Percentiles rank a stretch among this genome's conserved stretches.
phyloP scores from a whole-genome alignment of 805 yeast genomes.

The Cyberlindnera mrakii region DNA sequence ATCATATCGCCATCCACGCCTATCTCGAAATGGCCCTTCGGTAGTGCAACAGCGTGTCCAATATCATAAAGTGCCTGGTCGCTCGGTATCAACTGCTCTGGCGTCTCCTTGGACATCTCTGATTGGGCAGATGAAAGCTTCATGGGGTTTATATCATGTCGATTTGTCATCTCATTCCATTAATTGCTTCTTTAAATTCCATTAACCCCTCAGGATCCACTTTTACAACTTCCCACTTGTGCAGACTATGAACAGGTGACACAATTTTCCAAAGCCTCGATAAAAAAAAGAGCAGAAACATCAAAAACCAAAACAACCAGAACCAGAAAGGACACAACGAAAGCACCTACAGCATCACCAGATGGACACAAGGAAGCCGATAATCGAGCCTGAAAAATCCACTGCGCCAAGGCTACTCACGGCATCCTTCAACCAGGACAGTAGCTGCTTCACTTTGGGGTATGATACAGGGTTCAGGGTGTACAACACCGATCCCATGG shows the following conservation, averaged over 20 bases:
- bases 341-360: neutral
- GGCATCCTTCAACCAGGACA: slow-evolving; percentile 73
- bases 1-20: slow-evolving; percentile 21
- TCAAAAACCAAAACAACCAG: neutral
- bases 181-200: too few relatives aligned
- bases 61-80: slow-evolving; percentile 11
- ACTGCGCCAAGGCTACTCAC: slow-evolving; percentile 13
- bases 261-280: too few relatives aligned
- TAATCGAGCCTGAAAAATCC: slow-evolving; percentile 8
- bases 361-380: slow-evolving; percentile 22
- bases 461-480: slow-evolving; percentile 79
- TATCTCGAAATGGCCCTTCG: slow-evolving; percentile 9
- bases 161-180: too few relatives aligned
- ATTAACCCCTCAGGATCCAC: too few relatives aligned
- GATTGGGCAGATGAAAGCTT: too few relatives aligned
- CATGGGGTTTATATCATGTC: too few relatives aligned
- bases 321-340: neutral
- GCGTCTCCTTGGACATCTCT: too few relatives aligned
- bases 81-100: slow-evolving; percentile 6
- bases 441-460: slow-evolving; percentile 82
- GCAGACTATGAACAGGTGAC: too few relatives aligned
- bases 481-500: slow-evolving; percentile 84
- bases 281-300: neutral
- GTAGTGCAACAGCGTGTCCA: slow-evolving; percentile 11
- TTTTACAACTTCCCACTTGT: too few relatives aligned